Evolutionary conservation across 225 moss, liverwort and hornwort genomes (phyloP), one percentile per base, ranked within the genome.

Genomic region (Marchantia paleacea): DNA sequence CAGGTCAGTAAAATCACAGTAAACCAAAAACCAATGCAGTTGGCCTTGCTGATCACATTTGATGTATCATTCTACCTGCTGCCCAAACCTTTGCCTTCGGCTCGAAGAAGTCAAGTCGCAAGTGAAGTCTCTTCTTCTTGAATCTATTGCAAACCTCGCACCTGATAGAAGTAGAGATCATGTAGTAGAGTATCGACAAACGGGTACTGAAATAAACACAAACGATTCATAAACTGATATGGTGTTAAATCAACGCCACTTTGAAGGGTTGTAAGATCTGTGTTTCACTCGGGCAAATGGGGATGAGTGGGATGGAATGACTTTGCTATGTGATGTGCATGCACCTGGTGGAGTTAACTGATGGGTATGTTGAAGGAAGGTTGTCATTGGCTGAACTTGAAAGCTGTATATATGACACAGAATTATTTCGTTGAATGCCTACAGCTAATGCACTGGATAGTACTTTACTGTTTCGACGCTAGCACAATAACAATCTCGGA

Each of bases 1-100:
- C 74, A 74, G 75, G 75, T 76, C 39, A 76, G 75, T 76, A 60
- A 60, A 60, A 24, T 64, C 10, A 64, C 8, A 57, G 57, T 9
- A 9, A 24, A 19, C 10, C 20, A 1, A 64, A 8, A 64, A 24
- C 9, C 24, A 64, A 10, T 39, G 39, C 39, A 39, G 39, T 39
- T 64, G n/a, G 64, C 2, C n/a, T 69, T 31, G 12, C 31, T 13
- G 69, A 12, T 69, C 39, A 12, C 11, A 12, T 69, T 69, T 31
- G 2, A 7, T 69, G 30, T 26, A 69, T 16, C 12, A 58, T 39
- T 47, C 30, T 39, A 2, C 39, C 39, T 39, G 39, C 39, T 39
- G 39, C 39, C 39, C 39, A 39, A 39, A 39, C 39, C 39, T 5
- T 39, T 39, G 39, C 39, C 39, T 39, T 39, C 39, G 39, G 39